Evolutionary conservation across 179 eudicot genomes (phyloP).

Genomic region (Silene coronaria): DNA sequence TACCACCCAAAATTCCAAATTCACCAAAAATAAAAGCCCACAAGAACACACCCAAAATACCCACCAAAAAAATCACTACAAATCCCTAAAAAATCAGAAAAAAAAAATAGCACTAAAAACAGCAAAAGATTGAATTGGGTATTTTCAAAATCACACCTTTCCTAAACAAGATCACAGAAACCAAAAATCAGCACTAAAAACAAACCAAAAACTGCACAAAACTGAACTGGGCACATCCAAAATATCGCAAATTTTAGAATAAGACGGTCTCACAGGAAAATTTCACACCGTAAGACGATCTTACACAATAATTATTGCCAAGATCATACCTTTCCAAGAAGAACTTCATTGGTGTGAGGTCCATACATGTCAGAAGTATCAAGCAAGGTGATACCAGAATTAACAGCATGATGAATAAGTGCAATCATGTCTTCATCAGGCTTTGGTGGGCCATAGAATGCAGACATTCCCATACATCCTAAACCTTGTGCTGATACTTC

Average conservation of each 20-base stretch:
- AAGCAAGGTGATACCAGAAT: conserved; percentile 36
- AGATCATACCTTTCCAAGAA: conserved; percentile 30
- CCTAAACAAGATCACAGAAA: not conserved
- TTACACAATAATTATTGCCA: no score
- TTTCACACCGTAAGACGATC: no score
- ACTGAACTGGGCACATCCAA: not conserved
- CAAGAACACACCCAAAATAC: not conserved
- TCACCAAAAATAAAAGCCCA: not conserved
- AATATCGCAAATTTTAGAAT: no score
- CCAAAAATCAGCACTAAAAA: not conserved
- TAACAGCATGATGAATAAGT: conserved; percentile 35
- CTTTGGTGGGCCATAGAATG: conserved; percentile 33
- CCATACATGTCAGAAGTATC: conserved; percentile 42
- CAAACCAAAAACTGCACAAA: not conserved
- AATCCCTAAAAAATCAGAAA: not conserved
- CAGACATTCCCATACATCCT: conserved; percentile 46
- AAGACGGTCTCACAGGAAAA: no score
- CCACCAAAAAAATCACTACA: no score
- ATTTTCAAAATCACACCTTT: no score
- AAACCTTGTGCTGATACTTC: conserved; percentile 42
- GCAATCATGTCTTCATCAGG: conserved; percentile 33
- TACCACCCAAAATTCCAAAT: no score
- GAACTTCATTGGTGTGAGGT: conserved; percentile 35
- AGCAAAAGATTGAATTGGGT: no score
- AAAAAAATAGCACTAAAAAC: not conserved